phyloP scores from a whole-genome alignment of 352 stramenopile genomes.

The Globisporangium barbulae region DNA sequence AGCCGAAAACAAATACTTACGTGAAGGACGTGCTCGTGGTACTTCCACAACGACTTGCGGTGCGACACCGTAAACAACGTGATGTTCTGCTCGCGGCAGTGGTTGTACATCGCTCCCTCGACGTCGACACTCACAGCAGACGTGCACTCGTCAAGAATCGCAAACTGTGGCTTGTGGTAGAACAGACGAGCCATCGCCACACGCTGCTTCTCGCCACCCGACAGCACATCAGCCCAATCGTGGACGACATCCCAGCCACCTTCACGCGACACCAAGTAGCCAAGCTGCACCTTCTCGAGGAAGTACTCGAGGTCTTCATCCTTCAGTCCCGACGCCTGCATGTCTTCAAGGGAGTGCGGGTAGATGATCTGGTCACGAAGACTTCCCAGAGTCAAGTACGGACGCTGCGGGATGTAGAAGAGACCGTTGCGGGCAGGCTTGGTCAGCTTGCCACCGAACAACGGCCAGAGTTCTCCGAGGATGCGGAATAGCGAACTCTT shows the following conservation, averaged over 20 bases:
- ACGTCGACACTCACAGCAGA: conserved; percentile 85
- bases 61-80: conserved; percentile 91
- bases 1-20: conserved; percentile 31
- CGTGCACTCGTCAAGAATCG: conserved; percentile 88
- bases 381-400: conserved; percentile 84
- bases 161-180: conserved; percentile 89
- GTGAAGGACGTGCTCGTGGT: conserved; percentile 85
- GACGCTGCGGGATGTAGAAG: conserved; percentile 91
- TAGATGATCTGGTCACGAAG: conserved; percentile 91
- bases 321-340: conserved; percentile 42
- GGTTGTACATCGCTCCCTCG: conserved; percentile 85
- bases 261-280: conserved; percentile 69
- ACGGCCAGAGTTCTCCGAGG: conserved; percentile 84
- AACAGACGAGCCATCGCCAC: conserved; percentile 89
- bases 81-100: conserved; percentile 85
- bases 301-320: conserved; percentile 68
- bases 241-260: conserved; percentile 77
- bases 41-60: conserved; percentile 87
- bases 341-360: conserved; percentile 71
- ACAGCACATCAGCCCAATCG: conserved; percentile 88
- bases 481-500: conserved; percentile 89
- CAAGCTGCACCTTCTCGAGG: conserved; percentile 80
- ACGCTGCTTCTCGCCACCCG: conserved; percentile 89
- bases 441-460: conserved; percentile 72
- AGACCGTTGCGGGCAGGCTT: conserved; percentile 78